These are phyloP conservation scores for Pelargonium myrrhifolium DNA, from an alignment of 441 rosid species.

Conservation along the genomic window DNA sequence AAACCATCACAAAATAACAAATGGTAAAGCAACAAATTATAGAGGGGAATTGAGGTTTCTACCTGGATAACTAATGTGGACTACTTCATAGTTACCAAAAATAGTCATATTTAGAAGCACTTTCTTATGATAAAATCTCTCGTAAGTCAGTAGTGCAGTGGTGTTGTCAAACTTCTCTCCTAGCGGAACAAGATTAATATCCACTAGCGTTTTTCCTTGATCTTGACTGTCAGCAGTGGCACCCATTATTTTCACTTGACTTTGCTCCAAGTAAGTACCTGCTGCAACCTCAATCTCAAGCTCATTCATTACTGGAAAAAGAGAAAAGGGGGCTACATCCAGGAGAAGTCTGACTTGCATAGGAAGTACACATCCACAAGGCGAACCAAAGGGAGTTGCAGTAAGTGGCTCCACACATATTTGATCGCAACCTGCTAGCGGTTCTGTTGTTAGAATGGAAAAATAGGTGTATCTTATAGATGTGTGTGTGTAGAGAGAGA, in stretches of 20 bases:
- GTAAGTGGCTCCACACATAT: conserved; percentile 82
- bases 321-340: conserved; percentile 62
- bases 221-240: conserved; percentile 82
- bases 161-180: conserved; percentile 97
- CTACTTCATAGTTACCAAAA: conserved; percentile 75
- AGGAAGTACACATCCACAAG: conserved; percentile 94
- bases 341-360: conserved; percentile 87
- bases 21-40: conserved; percentile 14
- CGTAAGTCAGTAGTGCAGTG: conserved; percentile 72
- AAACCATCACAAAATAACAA: conserved; percentile 15
- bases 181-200: conserved; percentile 84
- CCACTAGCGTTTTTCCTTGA: conserved; percentile 78
- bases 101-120: conserved; percentile 64
- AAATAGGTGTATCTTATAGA: background rate
- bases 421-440: conserved; percentile 77
- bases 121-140: conserved; percentile 62
- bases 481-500: background rate
- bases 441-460: conserved; percentile 23
- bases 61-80: conserved; percentile 81
- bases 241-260: conserved; percentile 97
- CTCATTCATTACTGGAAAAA: conserved; percentile 80
- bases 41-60: conserved; percentile 18
- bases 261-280: conserved; percentile 82
- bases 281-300: conserved; percentile 92
- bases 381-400: conserved; percentile 77